Conservation (phyloP, 345 rosid genomes). For the Pistacia integerrima region DNA sequence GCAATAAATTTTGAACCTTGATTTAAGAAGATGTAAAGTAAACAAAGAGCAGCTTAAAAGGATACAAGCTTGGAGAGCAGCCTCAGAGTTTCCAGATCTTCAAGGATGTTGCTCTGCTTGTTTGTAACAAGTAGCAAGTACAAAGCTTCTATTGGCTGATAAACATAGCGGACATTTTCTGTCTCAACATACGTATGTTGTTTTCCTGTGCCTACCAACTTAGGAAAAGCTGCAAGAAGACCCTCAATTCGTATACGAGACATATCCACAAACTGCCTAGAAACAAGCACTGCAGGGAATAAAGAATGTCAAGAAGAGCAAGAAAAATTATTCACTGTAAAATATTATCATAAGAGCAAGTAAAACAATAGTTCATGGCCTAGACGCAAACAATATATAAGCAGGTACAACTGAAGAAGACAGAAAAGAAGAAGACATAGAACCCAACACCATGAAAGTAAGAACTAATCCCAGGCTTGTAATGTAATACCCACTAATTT, state of each 20-base stretch:
- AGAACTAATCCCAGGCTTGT: not conserved
- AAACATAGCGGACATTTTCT: conserved; percentile 96
- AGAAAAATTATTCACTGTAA: not conserved
- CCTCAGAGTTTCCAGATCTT: conserved; percentile 92
- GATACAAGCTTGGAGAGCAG: conserved; percentile 96
- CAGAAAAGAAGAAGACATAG: too few relatives aligned
- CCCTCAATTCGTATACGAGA: conserved; percentile 94
- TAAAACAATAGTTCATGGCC: not conserved
- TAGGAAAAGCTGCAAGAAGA: conserved; percentile 99
- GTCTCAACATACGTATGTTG: conserved; percentile 98
- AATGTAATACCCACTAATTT: too few relatives aligned
- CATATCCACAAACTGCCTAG: conserved; percentile 99
- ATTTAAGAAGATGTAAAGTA: conserved; percentile 8
- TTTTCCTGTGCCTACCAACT: conserved; percentile 93
- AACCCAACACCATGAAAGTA: not conserved
- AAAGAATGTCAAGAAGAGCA: conserved; percentile 20
- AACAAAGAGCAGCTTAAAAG: conserved; percentile 22
- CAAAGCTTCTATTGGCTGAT: conserved; percentile 92
- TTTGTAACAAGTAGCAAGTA: conserved; percentile 92
- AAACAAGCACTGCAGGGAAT: conserved; percentile 77
- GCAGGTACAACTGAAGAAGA: not conserved
- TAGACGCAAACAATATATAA: not conserved
- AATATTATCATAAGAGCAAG: not conserved
- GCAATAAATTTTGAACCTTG: not conserved
- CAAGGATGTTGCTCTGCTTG: conserved; percentile 97